These are phyloP conservation scores for Brassica carinata DNA, from an alignment of 345 rosid genomes.

Conservation along the genomic window DNA sequence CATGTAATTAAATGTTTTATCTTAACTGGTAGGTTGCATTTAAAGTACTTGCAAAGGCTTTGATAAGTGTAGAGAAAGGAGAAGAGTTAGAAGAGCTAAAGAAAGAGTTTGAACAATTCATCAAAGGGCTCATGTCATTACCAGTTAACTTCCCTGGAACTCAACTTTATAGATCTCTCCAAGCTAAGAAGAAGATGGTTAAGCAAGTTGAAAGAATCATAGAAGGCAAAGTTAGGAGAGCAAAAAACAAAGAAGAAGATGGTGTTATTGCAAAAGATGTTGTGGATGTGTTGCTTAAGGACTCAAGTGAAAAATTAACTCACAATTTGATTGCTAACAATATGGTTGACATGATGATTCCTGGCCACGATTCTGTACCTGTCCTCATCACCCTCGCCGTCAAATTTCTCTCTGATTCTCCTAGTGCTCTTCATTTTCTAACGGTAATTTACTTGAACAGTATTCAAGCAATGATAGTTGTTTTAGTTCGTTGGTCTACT, in stretches of 20 bases:
- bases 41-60: conserved; percentile 80
- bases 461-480: neutral
- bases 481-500: neutral
- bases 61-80: conserved; percentile 90
- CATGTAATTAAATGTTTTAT: neutral
- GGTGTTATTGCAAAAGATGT: conserved; percentile 55
- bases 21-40: conserved; percentile 70
- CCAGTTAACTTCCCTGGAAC: conserved; percentile 89
- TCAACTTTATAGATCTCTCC: conserved; percentile 83
- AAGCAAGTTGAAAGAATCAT: conserved; percentile 62
- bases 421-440: conserved; percentile 68
- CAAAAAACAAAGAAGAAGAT: conserved; percentile 39
- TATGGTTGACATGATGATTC: conserved; percentile 98
- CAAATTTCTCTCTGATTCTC: conserved; percentile 82
- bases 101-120: conserved; percentile 78
- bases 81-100: conserved; percentile 69
- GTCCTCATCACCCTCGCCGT: conserved; percentile 87
- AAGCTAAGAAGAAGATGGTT: conserved; percentile 95
- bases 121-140: conserved; percentile 86
- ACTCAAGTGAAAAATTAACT: conserved; percentile 55
- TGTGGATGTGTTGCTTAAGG: conserved; percentile 71
- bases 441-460: conserved; percentile 48
- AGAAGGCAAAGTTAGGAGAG: conserved; percentile 39
- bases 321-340: conserved; percentile 81
- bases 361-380: conserved; percentile 98